Evolutionary conservation across 1,139 yeast genomes (phyloP).

Genomic region (Diutina siamensis): DNA sequence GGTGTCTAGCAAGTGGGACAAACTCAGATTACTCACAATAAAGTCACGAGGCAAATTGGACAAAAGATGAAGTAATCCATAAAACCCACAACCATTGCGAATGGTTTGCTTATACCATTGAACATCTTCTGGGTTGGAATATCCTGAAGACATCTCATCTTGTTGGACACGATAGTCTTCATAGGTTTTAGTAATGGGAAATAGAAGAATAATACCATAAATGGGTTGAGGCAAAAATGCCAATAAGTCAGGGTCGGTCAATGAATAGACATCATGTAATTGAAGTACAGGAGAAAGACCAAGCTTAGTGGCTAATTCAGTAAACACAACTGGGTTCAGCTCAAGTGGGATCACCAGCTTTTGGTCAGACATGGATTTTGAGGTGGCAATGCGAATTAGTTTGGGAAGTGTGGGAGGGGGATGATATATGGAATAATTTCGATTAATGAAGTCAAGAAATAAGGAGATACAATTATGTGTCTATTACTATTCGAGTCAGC

Average conservation of each 20-base stretch:
- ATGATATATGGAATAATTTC: too few relatives aligned
- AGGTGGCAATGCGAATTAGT: background rate
- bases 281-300: constrained; percentile 54
- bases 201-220: constrained; percentile 60
- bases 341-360: constrained; percentile 67
- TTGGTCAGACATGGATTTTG: background rate
- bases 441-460: too few relatives aligned
- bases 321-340: constrained; percentile 79
- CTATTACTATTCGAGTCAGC: background rate
- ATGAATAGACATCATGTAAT: constrained; percentile 75
- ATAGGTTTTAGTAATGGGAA: constrained; percentile 61
- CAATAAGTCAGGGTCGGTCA: constrained; percentile 68
- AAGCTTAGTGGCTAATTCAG: constrained; percentile 51
- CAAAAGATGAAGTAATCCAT: constrained; percentile 71
- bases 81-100: constrained; percentile 86
- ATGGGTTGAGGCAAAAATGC: constrained; percentile 77
- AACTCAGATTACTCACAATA: constrained; percentile 25
- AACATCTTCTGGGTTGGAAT: constrained; percentile 16
- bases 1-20: constrained; percentile 16
- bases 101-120: constrained; percentile 79
- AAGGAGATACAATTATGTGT: too few relatives aligned
- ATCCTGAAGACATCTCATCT: constrained; percentile 16
- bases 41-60: constrained; percentile 46
- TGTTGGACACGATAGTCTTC: constrained; percentile 35
- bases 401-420: too few relatives aligned